Evolutionary conservation across 495 filamentous ascomycete genomes (phyloP), one percentile per base, ranked within the genome.

Genomic region (Letharia columbiana): DNA sequence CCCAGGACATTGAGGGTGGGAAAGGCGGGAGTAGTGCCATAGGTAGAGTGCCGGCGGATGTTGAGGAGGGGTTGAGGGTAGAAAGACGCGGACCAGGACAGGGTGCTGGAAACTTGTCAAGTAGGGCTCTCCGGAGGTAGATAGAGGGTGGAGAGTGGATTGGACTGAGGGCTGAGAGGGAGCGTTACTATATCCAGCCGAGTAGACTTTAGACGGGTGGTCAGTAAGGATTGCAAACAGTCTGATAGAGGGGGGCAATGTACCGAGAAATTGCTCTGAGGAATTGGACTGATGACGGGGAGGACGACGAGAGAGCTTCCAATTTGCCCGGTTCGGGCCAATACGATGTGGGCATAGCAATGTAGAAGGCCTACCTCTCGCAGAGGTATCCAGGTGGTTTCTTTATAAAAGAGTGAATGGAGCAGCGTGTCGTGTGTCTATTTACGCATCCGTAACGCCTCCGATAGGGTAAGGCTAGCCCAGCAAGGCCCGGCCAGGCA

Each of bases 31-130:
- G 92, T 87, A 11, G 92, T 85, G 13, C 94, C 94, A 7, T 83
- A 81, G 6, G 92, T 96, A 5, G 91, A 88, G 35, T 81, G 80
- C 28, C 91, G 85, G 40, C 76, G 81, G 73, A 80, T 86, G 79
- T 96, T 98, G 65, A 85, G 82, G 49, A 92, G 74, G 1, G 88
- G 83, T 71, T 98, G 94, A 2, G 95, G 93, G 73, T 97, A 98
- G 77, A 96, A 98, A 17, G 91, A 96, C 49, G 88, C 73, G 1
- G 88, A 90, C 92, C 92, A 95, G 72, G 82, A 84, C n/a, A 86
- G 62, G 65, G 84, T 86, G 76, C 82, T 84, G 64, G 54, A 54
- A 37, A n/a, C 41, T 10, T 33, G 60, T 31, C 35, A 70, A 52
- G 35, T 39, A 23, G 44, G 61, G 45, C n/a, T 28, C 15, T 10